Evolutionary conservation across 106 monocot species (phyloP), one percentile per base, ranked within the genome.

Genomic region (Gastrodia elata): DNA sequence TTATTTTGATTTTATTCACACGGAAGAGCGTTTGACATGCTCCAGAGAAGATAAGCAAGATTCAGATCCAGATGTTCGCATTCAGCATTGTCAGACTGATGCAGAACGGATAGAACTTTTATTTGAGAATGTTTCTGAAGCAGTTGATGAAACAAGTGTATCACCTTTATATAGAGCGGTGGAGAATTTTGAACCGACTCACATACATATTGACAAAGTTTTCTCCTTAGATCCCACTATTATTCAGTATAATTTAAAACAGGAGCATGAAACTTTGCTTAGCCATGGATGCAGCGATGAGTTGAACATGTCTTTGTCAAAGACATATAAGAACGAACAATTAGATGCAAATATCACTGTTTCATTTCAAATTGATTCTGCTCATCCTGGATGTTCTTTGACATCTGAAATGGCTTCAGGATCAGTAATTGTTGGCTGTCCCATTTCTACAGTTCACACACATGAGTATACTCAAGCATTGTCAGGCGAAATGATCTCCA

Each of bases 151-250:
- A 74, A 6, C 39, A 38, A 70, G 59, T 70, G 0, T 13, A 59
- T 9, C 9, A 57, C 61, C 78, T 61, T 40, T 67, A 32, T 3
- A 38, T 44, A 30, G 77, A 52, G 76, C 38, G 22, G 55, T 11
- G 61, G 71, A 79, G 20, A 71, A 71, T 57, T 35, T 76, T 49
- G 70, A 67, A 44, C 52, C 38, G 38, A 56, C 41, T 46, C 27
- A 57, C 71, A 28, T 38, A 48, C 80, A 73, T 22, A 72, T 68
- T 37, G 72, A 86, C 8, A 75, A 5, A 49, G 41, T n/a, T 68
- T 71, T 13, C 28, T 55, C 57, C 39, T 24, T 32, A 52, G 74
- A 48, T 24, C 44, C 67, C 38, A 61, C 38, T 77, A 28, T 16
- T 39, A 35, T 16, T 28, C 48, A 39, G 59, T 55, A 37, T 39